Evolutionary conservation across 306 rosid species (phyloP).

Genomic region (Cercis canadensis): DNA sequence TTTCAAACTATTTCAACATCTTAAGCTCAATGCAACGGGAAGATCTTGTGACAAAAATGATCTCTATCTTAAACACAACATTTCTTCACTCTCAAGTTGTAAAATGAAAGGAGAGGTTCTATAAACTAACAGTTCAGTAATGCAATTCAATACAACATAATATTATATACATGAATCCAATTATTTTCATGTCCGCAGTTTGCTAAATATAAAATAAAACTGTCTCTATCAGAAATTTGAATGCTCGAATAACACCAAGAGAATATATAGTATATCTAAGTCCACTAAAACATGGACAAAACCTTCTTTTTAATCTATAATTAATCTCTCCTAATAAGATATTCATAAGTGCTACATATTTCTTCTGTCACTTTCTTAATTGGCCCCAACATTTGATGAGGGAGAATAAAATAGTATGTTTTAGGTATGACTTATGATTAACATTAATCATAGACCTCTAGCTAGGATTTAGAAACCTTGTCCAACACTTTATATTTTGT

Average conservation of each 20-base stretch:
- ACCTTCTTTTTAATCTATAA: neutral
- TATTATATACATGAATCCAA: no score
- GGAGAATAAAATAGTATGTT: neutral
- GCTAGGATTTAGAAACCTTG: neutral
- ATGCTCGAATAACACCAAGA: slow-evolving; percentile 1
- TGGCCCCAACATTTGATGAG: no score
- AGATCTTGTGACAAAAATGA: no score
- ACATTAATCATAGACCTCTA: neutral
- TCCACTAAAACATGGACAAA: neutral
- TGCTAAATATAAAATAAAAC: neutral
- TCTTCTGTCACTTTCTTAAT: neutral
- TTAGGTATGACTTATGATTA: slow-evolving; percentile 12
- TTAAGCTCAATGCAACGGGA: no score
- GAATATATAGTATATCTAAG: neutral
- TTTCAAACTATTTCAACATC: no score
- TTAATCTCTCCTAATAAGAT: neutral
- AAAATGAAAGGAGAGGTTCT: no score
- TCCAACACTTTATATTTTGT: neutral
- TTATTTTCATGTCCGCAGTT: neutral
- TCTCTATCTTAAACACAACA: no score
- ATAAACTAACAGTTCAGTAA: no score
- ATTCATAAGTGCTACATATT: neutral
- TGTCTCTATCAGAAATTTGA: neutral
- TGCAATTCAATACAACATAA: no score
- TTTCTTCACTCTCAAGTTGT: no score